Conservation (phyloP, 2,329 filamentous ascomycete species). For the Colletotrichum spinosum region DNA sequence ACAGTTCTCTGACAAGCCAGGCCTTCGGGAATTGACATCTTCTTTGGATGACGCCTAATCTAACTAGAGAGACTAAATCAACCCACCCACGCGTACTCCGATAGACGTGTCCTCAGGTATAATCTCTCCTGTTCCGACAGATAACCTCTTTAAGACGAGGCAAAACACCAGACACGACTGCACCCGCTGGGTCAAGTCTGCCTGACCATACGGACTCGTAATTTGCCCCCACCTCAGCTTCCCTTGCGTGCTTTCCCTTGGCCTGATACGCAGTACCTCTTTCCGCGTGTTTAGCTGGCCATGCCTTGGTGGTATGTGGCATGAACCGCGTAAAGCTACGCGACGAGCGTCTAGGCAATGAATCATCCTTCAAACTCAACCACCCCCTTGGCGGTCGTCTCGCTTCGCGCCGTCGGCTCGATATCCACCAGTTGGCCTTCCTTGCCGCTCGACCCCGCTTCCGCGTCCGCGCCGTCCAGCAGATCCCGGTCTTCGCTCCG, state of each 20-base stretch:
- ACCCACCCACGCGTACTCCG: slow-evolving; percentile 24
- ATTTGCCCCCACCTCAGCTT: slow-evolving; percentile 7
- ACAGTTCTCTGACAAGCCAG: slow-evolving; percentile 2
- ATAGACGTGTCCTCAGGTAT: slow-evolving; percentile 26
- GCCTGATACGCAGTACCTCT: slow-evolving; percentile 6
- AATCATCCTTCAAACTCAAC: slow-evolving; percentile 56
- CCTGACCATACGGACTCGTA: slow-evolving; percentile 1
- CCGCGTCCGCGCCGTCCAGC: slow-evolving; percentile 79
- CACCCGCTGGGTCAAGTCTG: slow-evolving; percentile 1
- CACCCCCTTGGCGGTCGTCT: slow-evolving; percentile 49
- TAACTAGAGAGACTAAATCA: slow-evolving; percentile 26
- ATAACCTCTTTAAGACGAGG: slow-evolving; percentile 19
- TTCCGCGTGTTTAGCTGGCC: neutral
- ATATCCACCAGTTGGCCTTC: slow-evolving; percentile 51
- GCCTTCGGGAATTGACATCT: slow-evolving; percentile 10
- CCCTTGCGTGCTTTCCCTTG: slow-evolving; percentile 14
- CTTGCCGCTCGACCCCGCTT: slow-evolving; percentile 62
- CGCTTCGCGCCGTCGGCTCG: slow-evolving; percentile 43
- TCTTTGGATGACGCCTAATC: slow-evolving; percentile 23
- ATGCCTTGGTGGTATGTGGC: neutral
- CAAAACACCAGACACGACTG: slow-evolving; percentile 4
- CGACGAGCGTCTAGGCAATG: neutral
- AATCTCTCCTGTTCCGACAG: slow-evolving; percentile 23
- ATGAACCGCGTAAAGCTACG: neutral
- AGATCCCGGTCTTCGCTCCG: slow-evolving; percentile 77